Base-by-base conservation (phyloP, 2,329 filamentous ascomycete genomes). In the Fusarium dimerum region DNA sequence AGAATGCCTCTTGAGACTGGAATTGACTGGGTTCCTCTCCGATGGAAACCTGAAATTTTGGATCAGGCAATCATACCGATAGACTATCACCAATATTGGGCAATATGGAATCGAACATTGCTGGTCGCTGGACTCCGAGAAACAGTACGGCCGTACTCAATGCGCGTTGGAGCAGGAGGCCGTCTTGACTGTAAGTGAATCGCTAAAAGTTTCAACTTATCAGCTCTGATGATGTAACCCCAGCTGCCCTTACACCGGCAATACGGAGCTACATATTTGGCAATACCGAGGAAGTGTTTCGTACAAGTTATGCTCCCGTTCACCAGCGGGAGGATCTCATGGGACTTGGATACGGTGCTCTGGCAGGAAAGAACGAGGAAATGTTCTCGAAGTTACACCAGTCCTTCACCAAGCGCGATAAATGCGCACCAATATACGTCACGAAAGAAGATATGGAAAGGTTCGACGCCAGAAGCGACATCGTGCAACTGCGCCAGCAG, bases 281-380 rank as follows among this genome's bases (percentile, higher is more conserved):
- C 6, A 47, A 47, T 7, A 42, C 45, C 3, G 45, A 47, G 15
- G 36, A 32, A 26, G 45, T 47, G 9, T 47, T 47, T 20, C 45
- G 29, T 26, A 47, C 40, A 38, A 47, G 45, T 20, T 47, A 47
- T 6, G 40, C 16, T 30, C 45, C 45, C 15, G 36, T 40, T 7
- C 20, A 47, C 20, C 11, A 30, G 45, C 38, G 45, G 11, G 9
- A 40, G 2, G 30, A 18, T 30, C 29, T 47, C 8, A 47, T 47
- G 26, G 34, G 18, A 9, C 20, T 40, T 6, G 45, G 26, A n/a
- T 47, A 40, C 2, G 18, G 30, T 26, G 38, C 32, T 40, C n/a
- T 40, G 7, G 20, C 20, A 8, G 16, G 45, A 18, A 30, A 30
- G 13, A 32, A 38, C 39, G 45, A 47, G 10, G 18, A 47, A 17